Evolutionary conservation across 805 yeast species (phyloP), one percentile per base, ranked within the genome.

Genomic region (Kodamaea fukazawae): DNA sequence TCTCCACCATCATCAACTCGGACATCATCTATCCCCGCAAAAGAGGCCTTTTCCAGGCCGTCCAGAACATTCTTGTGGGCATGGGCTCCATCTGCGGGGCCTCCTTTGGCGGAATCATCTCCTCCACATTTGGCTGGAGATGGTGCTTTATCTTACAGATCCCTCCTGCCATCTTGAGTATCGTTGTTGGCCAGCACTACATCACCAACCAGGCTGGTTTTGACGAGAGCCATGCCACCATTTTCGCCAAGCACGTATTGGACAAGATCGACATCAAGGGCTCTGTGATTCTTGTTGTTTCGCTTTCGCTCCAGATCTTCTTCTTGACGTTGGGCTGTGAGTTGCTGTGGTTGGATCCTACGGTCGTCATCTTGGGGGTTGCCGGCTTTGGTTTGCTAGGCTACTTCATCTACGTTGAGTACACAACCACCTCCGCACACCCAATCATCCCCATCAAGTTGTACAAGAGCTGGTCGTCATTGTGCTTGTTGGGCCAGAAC

Each of bases 11-110:
- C 10, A 54, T 66, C 14, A 62, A 63, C 33, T 62, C 70, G 4
- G 73, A 68, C 38, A 48, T 68, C 8, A 60, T 68, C 11, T 60
- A 64, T 16, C 45, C 61, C 7, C 50, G 56, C n/a, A 61, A 60
- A 43, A 49, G 69, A 51, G 69, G 70, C 2, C 46, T 65, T n/a
- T 63, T 61, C 38, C 70, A 68, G 43, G 71, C 71, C 1, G 56
- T 62, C 38, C 71, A 65, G 40, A 67, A 65, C 43, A 52, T 66
- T 17, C 47, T 61, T 15, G 43, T 58, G 25, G 72, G 71, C 5
- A 34, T 55, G 25, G 72, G 72, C 4, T 81, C 87, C 2, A 81
- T 84, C 0, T 57, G 74, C 34, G 95, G 95, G 11, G 90, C 89
- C 1, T 55, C 76, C 3, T 52, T 78, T 30, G 85, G 83, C 20